phyloP scores from a whole-genome alignment of 768 basidiomycete genomes.

The Mycena maculata region DNA sequence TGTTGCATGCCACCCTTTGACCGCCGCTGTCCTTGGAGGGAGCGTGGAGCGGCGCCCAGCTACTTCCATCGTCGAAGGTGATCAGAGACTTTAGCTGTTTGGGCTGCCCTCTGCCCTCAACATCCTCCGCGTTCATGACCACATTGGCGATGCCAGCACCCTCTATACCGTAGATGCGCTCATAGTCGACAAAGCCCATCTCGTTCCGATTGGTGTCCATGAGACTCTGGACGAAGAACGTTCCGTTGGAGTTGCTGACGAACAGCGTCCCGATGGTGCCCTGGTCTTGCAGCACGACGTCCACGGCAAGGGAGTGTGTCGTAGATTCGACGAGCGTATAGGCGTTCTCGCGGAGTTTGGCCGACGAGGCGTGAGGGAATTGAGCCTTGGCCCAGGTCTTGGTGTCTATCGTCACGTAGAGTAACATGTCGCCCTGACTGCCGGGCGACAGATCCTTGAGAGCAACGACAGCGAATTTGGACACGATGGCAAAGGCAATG shows the following conservation, averaged over 20 bases:
- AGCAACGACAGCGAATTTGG: constrained; percentile 93
- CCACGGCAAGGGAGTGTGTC: constrained; percentile 92
- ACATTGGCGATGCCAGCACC: constrained; percentile 93
- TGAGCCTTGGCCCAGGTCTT: constrained; percentile 87
- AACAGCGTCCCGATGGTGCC: constrained; percentile 89
- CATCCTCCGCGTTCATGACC: constrained; percentile 86
- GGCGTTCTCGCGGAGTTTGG: constrained; percentile 86
- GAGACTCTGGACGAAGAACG: constrained; percentile 91
- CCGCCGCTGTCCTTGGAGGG: constrained; percentile 71
- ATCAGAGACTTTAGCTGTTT: constrained; percentile 84
- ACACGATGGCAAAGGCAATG: constrained; percentile 92
- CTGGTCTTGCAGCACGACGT: constrained; percentile 82
- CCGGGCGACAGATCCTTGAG: constrained; percentile 73
- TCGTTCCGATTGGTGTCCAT: constrained; percentile 93
- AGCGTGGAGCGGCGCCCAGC: constrained; percentile 77
- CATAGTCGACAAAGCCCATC: constrained; percentile 92
- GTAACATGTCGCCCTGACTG: constrained; percentile 76
- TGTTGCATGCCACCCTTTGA: constrained; percentile 70
- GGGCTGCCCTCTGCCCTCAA: constrained; percentile 73
- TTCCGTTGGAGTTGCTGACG: constrained; percentile 95
- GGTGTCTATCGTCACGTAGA: constrained; percentile 90
- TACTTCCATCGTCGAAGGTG: constrained; percentile 91
- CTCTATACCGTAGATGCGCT: constrained; percentile 85
- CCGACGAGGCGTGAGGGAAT: constrained; percentile 91
- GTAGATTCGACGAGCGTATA: constrained; percentile 97